These are phyloP conservation scores for Xylaria digitata DNA, from an alignment of 2,329 filamentous ascomycete species.

Conservation along the genomic window DNA sequence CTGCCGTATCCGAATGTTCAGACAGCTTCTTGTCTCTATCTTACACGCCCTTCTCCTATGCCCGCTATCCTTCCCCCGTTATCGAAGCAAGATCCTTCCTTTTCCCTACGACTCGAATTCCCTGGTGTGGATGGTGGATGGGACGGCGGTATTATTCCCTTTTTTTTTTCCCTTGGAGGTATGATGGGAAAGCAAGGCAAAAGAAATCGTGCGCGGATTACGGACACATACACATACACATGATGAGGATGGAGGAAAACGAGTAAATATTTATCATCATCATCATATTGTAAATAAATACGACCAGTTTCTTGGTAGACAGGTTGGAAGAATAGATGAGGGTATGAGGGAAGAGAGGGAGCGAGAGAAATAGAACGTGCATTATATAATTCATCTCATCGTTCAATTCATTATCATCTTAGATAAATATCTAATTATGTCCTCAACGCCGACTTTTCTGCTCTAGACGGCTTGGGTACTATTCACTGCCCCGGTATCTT, in stretches of 20 bases:
- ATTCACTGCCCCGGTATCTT: background rate
- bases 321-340: background rate
- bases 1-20: slow-evolving; percentile 19
- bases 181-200: background rate
- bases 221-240: background rate
- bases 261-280: slow-evolving; percentile 6
- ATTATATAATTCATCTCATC: background rate
- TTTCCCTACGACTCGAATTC: slow-evolving; percentile 4
- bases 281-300: slow-evolving; percentile 11
- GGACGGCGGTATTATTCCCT: background rate
- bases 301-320: background rate
- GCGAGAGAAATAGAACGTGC: background rate
- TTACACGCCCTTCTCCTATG: background rate
- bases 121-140: slow-evolving; percentile 8
- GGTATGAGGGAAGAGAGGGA: background rate
- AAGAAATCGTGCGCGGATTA: too few species aligned
- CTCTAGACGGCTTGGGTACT: background rate
- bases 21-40: slow-evolving; percentile 10
- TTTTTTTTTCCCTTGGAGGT: background rate
- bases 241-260: background rate
- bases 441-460: background rate
- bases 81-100: slow-evolving; percentile 2
- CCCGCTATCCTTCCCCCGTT: background rate
- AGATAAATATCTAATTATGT: background rate
- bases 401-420: background rate